Evolutionary conservation across 2,329 filamentous ascomycete genomes (phyloP), one percentile per base, ranked within the genome.

Genomic region (Dactylella cylindrospora): DNA sequence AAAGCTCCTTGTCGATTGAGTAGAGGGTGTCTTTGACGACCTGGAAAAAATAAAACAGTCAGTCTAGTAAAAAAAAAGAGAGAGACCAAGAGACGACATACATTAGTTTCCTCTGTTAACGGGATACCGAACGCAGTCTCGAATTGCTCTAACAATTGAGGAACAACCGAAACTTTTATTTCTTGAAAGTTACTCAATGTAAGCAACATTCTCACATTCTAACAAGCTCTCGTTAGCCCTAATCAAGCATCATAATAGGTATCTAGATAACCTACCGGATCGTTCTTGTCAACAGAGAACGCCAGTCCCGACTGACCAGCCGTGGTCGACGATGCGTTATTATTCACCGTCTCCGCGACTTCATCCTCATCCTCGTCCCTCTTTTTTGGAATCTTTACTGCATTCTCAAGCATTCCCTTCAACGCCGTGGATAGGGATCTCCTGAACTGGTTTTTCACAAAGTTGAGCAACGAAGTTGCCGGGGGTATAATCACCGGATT

Each of bases 341-440:
- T 64, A 3, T 64, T 66, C 12, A 67, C 62, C 1, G 79, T 71
- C 50, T 76, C 73, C 64, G 80, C 77, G 26, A 79, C 72, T 54
- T 79, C 77, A 54, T 77, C 77, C 6, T 76, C 75, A 17, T 75
- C 75, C 39, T 54, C 26, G 38, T 85, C 83, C 0, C 81, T 76
- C 67, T 82, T 83, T 67, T 84, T 81, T 10, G 83, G 73, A 2
- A 84, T 80, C 54, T 83, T 83, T 74, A 97, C 90, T 2, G 93
- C 91, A 72, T 95, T 97, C 74, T 97, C 93, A 1, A 98, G 90
- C 83, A 98, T 91, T 17, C 91, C 93, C 68, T 88, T 94, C 29
- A 98, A 76, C 5, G 89, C 89, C 72, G 95, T 95, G 74, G 97
- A 97, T 35, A 98, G 76, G 55, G 90, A 95, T 5, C 86, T 90